Evolutionary conservation across 2,329 filamentous ascomycete genomes (phyloP).

Genomic region (Pseudopithomyces maydicus): DNA sequence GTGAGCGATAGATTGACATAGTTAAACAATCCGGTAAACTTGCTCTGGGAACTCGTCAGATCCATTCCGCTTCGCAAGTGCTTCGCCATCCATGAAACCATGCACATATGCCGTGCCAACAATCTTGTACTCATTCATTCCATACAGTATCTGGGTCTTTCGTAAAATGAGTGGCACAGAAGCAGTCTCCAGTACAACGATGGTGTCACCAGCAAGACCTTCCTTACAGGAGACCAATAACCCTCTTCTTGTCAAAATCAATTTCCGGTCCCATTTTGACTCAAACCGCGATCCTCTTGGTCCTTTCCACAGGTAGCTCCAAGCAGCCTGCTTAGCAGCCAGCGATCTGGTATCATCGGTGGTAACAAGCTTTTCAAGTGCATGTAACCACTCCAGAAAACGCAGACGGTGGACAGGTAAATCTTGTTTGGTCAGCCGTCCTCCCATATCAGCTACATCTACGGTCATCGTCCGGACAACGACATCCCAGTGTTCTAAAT

Average conservation of each 20-base stretch:
- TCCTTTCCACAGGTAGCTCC: background rate
- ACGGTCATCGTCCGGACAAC: background rate
- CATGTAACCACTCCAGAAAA: background rate
- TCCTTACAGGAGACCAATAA: background rate
- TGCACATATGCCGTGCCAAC: background rate
- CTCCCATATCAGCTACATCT: background rate
- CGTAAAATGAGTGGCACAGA: background rate
- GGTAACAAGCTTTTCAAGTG: background rate
- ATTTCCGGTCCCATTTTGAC: background rate
- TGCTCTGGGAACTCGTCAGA: background rate
- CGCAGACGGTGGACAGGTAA: background rate
- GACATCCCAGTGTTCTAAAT: background rate
- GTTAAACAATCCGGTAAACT: background rate
- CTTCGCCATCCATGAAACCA: background rate
- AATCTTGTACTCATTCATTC: background rate
- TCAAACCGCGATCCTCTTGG: background rate
- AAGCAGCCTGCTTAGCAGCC: background rate
- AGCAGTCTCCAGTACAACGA: background rate
- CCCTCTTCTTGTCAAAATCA: background rate
- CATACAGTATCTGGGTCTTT: background rate
- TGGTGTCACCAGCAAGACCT: background rate
- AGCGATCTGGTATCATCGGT: background rate
- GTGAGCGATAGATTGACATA: no score
- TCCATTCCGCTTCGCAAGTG: background rate
- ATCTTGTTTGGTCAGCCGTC: background rate